Conservation (phyloP, 1,139 yeast genomes). For the Taphrina sp. region DNA sequence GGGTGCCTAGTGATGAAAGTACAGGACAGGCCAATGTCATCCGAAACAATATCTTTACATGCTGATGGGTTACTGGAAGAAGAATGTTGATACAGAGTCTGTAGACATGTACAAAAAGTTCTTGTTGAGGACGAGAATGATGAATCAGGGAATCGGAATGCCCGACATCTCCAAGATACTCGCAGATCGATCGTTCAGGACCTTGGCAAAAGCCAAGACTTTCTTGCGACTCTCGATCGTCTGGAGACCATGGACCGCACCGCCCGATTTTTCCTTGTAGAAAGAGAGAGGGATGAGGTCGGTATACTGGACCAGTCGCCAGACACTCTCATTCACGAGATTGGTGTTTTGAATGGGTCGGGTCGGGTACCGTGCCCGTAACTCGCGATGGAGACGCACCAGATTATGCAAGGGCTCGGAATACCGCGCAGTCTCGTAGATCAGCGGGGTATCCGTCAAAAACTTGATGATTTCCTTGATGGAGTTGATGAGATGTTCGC, state of each 20-base stretch:
- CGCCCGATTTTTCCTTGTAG: slow-evolving; percentile 20
- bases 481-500: slow-evolving; percentile 15
- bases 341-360: not conserved
- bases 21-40: no score
- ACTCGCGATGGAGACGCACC: slow-evolving; percentile 1
- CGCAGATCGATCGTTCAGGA: slow-evolving; percentile 21
- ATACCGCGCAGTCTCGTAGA: slow-evolving; percentile 25
- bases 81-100: no score
- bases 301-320: slow-evolving; percentile 25
- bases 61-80: no score
- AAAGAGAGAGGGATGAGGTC: slow-evolving; percentile 26
- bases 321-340: slow-evolving; percentile 20
- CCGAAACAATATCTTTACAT: no score
- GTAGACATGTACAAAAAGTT: no score
- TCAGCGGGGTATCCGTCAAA: slow-evolving; percentile 13
- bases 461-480: slow-evolving; percentile 27
- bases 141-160: slow-evolving; percentile 15
- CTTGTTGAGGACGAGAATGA: no score
- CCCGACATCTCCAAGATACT: slow-evolving; percentile 16
- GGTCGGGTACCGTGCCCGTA: slow-evolving; percentile 8
- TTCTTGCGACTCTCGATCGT: slow-evolving; percentile 19
- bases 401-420: slow-evolving; percentile 12
- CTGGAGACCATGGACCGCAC: slow-evolving; percentile 21
- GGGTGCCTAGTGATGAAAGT: no score
- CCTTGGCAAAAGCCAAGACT: slow-evolving; percentile 26